Base-by-base conservation (phyloP, 495 filamentous ascomycete genomes). In the Hapsidospora chrysogenum region DNA sequence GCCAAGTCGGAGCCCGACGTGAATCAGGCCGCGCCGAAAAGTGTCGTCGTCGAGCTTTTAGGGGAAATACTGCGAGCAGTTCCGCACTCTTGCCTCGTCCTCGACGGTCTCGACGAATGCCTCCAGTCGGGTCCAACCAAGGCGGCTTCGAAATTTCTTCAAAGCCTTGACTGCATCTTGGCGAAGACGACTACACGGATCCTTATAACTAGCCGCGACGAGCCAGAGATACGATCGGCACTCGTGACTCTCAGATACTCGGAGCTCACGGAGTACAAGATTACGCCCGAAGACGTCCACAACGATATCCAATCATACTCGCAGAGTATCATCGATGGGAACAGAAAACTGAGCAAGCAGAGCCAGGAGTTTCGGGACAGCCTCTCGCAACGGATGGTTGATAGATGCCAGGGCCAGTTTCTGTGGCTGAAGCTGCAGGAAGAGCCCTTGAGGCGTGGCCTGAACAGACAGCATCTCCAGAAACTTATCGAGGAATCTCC, bases 91-190 rank as follows among this genome's bases (percentile, higher is more conserved):
- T 36, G 30, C 1, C 50, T 54, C 15, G 30, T 54, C 10, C 18
- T 53, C 0, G 49, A 56, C 35, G 47, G 51, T 5, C 40, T 52
- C 18, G 47, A 56, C 35, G 47, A 56, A 29, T 56, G 47, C 22
- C 19, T 29, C 4, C 32, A 17, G n/a, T 10, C 23, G 13, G 41
- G 27, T 26, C 35, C 27, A 25, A 32, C 16, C 17, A 35, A 3
- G 20, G 28, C 8, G n/a, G 20, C 3, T 16, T 14, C 23, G 1
- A 27, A 11, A 1, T 54, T 54, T 39, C 22, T 54, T 2, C 31
- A 36, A 2, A 26, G 21, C 16, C 16, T 53, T 8, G 39, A 36
- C n/a, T 19, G 32, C 4, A 33, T 35, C 10, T 33, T 53, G 13
- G 33, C 32, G 3, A 4, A 35, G 11, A 39, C 44, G 27, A 37